A percentile compares a stretch with the other conserved stretches of the same genome.
Conservation (phyloP, 768 basidiomycete species). For the Tricholomella constricta region DNA sequence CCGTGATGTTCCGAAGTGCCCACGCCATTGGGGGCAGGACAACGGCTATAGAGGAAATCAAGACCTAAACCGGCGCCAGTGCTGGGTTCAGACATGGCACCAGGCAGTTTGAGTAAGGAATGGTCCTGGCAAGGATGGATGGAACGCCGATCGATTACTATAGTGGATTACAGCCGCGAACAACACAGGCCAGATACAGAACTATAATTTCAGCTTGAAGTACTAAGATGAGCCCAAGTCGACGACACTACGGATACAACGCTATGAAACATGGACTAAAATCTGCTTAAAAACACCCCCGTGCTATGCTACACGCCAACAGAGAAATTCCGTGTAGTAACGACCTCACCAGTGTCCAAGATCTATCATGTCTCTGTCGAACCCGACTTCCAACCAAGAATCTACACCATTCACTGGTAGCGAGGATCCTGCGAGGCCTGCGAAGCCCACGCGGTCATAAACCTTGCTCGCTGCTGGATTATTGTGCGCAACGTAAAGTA, state of each 20-base stretch:
- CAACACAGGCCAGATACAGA: too few species aligned
- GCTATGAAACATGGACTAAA: not conserved
- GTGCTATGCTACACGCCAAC: not conserved
- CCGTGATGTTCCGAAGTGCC: not conserved
- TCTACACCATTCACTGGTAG: slow-evolving; percentile 39
- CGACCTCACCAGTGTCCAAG: slow-evolving; percentile 66
- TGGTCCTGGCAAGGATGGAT: not conserved
- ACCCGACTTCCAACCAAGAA: slow-evolving; percentile 65
- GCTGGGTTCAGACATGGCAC: not conserved
- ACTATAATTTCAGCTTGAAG: too few species aligned
- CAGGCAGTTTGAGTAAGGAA: too few species aligned
- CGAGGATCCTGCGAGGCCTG: slow-evolving; percentile 42
- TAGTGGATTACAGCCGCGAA: too few species aligned
- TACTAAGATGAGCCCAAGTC: too few species aligned
- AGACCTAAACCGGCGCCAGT: not conserved
- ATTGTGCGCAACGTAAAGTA: slow-evolving; percentile 64
- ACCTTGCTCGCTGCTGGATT: slow-evolving; percentile 56
- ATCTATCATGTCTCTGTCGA: slow-evolving; percentile 42
- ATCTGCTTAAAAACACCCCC: not conserved
- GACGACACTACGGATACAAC: not conserved
- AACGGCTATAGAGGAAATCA: not conserved
- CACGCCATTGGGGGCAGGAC: not conserved
- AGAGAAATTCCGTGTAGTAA: not conserved
- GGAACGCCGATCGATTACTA: too few species aligned
- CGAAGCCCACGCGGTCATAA: slow-evolving; percentile 67